Percentiles rank a stretch among this genome's conserved stretches.
Evolutionary conservation across 2,329 filamentous ascomycete genomes (phyloP).

Genomic region (Fusarium compactum): DNA sequence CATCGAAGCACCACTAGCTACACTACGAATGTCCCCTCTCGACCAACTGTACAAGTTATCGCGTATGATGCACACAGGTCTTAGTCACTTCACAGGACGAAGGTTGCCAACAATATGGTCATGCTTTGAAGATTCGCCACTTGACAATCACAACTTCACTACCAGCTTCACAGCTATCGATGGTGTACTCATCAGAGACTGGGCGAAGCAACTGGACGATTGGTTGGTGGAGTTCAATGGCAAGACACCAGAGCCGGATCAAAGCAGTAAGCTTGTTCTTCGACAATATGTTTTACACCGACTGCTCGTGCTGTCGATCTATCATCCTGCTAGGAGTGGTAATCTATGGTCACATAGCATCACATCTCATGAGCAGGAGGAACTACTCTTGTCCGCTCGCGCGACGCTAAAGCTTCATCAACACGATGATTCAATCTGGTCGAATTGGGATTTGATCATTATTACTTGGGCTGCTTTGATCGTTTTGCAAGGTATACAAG

Average conservation of each 20-base stretch:
- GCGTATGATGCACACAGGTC: constrained; percentile 11
- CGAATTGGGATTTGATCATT: constrained; percentile 22
- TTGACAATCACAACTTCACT: not conserved
- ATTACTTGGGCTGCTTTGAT: constrained; percentile 21
- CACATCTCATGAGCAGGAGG: constrained; percentile 19
- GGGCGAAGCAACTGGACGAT: constrained; percentile 13
- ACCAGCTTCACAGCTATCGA: constrained; percentile 7
- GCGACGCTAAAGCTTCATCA: constrained; percentile 11
- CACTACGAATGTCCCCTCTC: constrained; percentile 8
- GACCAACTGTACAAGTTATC: constrained; percentile 19
- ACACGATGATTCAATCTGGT: constrained; percentile 21
- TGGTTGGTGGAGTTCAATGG: constrained; percentile 20
- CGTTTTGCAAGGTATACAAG: constrained; percentile 13
- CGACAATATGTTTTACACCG: constrained; percentile 10
- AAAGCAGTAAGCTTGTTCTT: constrained; percentile 18
- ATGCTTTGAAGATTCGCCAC: constrained; percentile 4
- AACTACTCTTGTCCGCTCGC: constrained; percentile 8
- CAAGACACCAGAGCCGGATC: constrained; percentile 10
- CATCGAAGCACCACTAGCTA: constrained; percentile 6
- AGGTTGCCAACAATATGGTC: constrained; percentile 11
- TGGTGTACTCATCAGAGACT: constrained; percentile 8
- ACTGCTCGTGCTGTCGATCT: constrained; percentile 2
- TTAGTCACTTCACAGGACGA: constrained; percentile 13
- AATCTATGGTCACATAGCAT: constrained; percentile 14
- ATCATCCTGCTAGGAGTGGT: constrained; percentile 11